Conservation (phyloP, 805 yeast genomes). For the Maudiozyma saulgeensis region DNA sequence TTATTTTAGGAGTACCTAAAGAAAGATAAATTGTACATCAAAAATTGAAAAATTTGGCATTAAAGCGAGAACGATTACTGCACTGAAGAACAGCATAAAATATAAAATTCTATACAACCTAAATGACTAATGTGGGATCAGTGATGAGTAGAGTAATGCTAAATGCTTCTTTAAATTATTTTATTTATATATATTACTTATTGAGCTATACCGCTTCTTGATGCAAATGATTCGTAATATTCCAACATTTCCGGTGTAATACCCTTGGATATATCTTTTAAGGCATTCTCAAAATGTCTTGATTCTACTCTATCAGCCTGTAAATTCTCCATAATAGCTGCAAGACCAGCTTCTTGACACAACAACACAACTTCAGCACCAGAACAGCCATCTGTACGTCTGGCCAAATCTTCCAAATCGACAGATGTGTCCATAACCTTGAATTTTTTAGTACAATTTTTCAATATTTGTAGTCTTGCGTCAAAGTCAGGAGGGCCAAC, state of each 20-base stretch:
- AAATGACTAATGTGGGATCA: no score
- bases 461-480: constrained; percentile 71
- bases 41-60: no score
- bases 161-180: not conserved
- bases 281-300: constrained; percentile 64
- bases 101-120: no score
- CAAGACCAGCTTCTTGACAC: constrained; percentile 91
- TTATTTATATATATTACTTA: not conserved
- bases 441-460: constrained; percentile 62
- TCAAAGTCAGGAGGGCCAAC: constrained; percentile 83
- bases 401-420: constrained; percentile 46
- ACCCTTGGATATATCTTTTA: constrained; percentile 59
- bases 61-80: no score
- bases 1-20: no score
- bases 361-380: constrained; percentile 92
- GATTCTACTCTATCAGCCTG: constrained; percentile 44
- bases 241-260: constrained; percentile 79
- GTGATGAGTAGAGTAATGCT: no score
- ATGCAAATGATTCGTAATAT: constrained; percentile 49
- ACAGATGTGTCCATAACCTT: constrained; percentile 37
- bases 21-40: no score
- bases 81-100: no score
- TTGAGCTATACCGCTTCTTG: constrained; percentile 29
- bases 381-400: constrained; percentile 76
- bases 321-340: constrained; percentile 79